Base-by-base conservation (phyloP, 2,329 filamentous ascomycete species). In the Sarocladium strictum region DNA sequence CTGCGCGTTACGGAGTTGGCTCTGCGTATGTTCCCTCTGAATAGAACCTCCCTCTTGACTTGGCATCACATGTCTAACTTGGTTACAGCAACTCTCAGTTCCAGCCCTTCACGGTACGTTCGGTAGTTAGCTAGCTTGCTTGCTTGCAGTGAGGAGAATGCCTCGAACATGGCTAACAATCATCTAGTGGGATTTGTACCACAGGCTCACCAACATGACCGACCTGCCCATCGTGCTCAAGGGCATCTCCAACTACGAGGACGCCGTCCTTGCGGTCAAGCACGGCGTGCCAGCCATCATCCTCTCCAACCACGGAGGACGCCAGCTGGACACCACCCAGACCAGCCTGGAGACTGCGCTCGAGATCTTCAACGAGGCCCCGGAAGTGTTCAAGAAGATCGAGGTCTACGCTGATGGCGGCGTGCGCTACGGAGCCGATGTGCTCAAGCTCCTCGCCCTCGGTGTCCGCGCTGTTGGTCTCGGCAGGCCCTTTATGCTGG, bases 201-300 rank as follows among this genome's bases (percentile, higher is more conserved):
- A 26, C 40, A 23, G 24, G 29, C 26, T 54, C 10, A 33, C 53
- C 38, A 26, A 52, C 17, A 43, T 38, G 26, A 56, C 55, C 73
- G 65, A 69, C 73, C 55, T 77, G 81, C 71, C 83, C 62, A 60
- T 89, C 73, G 70, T 85, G 59, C 50, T 90, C 24, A 90, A 90
- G 67, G 86, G 86, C 0, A 80, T 90, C n/a, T 85, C 89, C 69
- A 81, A 78, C 14, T 78, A 81, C 0, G 72, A 74, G 38, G 87
- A 90, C 65, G 86, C 86, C 14, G 71, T 75, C 53, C 75, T 72
- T 59, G 53, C 55, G 32, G 58, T 65, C 40, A 60, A 62, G 54
- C 59, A 67, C 58, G 63, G 64, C 12, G 65, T 63, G 11, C 61
- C 61, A 3, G 70, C 68, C 53, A 72, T 72, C 52, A 62, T 72